Evolutionary conservation across 306 rosid species (phyloP).

Genomic region (Echinosophora koreensis): DNA sequence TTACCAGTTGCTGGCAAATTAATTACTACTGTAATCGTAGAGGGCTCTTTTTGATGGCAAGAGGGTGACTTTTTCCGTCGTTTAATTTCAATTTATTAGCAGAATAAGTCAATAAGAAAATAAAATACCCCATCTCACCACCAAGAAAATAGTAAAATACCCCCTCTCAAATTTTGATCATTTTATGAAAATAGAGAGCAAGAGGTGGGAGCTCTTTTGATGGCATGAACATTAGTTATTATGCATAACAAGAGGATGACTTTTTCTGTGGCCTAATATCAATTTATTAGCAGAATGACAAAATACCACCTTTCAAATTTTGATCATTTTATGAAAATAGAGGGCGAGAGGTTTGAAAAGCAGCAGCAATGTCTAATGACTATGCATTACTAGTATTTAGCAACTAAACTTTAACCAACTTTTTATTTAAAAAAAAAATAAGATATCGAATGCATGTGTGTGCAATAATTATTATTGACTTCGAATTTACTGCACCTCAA

Average conservation of each 20-base stretch:
- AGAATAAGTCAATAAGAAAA: too few relatives aligned
- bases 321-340: neutral
- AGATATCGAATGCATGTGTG: neutral
- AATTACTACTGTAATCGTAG: neutral
- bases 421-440: neutral
- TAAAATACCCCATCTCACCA: too few relatives aligned
- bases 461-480: conserved; percentile 10
- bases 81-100: neutral
- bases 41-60: neutral
- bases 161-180: neutral
- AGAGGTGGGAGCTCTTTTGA: too few relatives aligned
- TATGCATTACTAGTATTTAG: too few relatives aligned
- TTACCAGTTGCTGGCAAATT: neutral
- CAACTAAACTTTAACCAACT: neutral
- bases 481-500: conserved; percentile 18
- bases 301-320: neutral
- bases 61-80: neutral
- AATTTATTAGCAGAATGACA: conserved; percentile 16
- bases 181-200: neutral
- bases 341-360: neutral
- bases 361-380: neutral
- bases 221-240: too few relatives aligned
- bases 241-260: neutral
- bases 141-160: too few relatives aligned
- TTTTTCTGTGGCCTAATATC: neutral